Conservation (phyloP, 805 yeast species). For the Yarrowia sp. region DNA sequence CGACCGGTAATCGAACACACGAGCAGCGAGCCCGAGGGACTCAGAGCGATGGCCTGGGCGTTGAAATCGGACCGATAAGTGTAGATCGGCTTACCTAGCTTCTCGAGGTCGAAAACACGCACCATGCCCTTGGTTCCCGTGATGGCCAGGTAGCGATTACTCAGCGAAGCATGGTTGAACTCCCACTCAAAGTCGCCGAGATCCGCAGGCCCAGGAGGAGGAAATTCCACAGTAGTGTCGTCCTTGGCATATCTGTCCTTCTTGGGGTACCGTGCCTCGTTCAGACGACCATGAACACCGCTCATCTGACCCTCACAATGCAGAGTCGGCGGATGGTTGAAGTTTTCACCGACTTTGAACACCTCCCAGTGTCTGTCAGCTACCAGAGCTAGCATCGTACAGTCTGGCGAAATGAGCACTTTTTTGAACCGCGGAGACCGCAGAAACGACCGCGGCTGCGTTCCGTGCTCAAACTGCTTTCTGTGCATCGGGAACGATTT, state of each 20-base stretch:
- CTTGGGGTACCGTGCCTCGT: not conserved
- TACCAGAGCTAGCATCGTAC: slow-evolving; percentile 68
- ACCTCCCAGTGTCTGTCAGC: slow-evolving; percentile 78
- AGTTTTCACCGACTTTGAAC: slow-evolving; percentile 58
- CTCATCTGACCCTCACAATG: slow-evolving; percentile 48
- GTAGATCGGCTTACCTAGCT: slow-evolving; percentile 68
- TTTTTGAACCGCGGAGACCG: slow-evolving; percentile 53
- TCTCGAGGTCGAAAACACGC: slow-evolving; percentile 65
- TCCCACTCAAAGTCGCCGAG: slow-evolving; percentile 44
- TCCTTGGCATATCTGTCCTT: slow-evolving; percentile 17
- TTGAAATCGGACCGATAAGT: slow-evolving; percentile 75
- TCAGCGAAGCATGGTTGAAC: slow-evolving; percentile 52
- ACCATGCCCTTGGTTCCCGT: slow-evolving; percentile 77
- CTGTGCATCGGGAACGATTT: slow-evolving; percentile 86
- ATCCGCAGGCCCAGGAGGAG: slow-evolving; percentile 36
- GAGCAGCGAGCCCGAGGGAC: slow-evolving; percentile 66
- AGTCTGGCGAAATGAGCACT: slow-evolving; percentile 66
- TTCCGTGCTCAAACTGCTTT: slow-evolving; percentile 60
- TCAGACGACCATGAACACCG: slow-evolving; percentile 33
- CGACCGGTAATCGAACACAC: slow-evolving; percentile 86
- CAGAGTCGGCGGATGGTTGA: slow-evolving; percentile 60
- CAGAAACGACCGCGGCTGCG: slow-evolving; percentile 60
- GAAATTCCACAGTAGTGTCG: not conserved
- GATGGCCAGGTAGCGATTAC: slow-evolving; percentile 65
- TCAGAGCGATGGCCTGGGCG: slow-evolving; percentile 76